A percentile compares a stretch with the other conserved stretches of the same genome.
Evolutionary conservation across 345 rosid genomes (phyloP).

Genomic region (Gossypium anomalum): DNA sequence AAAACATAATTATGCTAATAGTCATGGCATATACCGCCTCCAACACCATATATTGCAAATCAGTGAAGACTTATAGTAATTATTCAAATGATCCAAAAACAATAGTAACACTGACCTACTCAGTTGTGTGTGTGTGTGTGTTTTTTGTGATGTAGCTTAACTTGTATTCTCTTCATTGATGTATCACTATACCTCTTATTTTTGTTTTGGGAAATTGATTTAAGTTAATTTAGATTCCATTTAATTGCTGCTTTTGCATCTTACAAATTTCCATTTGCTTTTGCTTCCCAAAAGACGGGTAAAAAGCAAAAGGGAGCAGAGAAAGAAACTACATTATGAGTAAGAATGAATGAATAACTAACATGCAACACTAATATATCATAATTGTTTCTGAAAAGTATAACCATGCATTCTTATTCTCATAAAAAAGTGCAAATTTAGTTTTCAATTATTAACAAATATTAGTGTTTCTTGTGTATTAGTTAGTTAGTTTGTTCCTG

Average conservation of each 20-base stretch:
- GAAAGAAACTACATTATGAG: not conserved
- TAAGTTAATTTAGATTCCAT: not conserved
- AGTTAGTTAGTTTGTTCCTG: not conserved
- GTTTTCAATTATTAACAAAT: not conserved
- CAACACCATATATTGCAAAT: no score
- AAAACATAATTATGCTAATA: no score
- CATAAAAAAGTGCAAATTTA: not conserved
- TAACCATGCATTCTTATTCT: not conserved
- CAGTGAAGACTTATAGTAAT: no score
- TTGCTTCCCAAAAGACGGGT: not conserved
- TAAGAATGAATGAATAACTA: not conserved
- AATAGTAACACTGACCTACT: not conserved
- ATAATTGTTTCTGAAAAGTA: not conserved
- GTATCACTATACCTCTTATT: not conserved
- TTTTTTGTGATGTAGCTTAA: not conserved
- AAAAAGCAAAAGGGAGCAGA: not conserved
- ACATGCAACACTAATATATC: not conserved
- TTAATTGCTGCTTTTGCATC: not conserved
- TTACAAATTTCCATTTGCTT: no score
- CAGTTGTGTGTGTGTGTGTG: no score
- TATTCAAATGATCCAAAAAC: not conserved
- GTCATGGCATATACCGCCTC: no score
- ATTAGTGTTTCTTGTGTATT: not conserved
- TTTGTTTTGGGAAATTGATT: not conserved
- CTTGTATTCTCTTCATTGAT: not conserved